A percentile compares a stretch with the other conserved stretches of the same genome.
These are phyloP conservation scores for Neolentinus lepideus DNA, from an alignment of 1,284 basidiomycete species.

Conservation along the genomic window DNA sequence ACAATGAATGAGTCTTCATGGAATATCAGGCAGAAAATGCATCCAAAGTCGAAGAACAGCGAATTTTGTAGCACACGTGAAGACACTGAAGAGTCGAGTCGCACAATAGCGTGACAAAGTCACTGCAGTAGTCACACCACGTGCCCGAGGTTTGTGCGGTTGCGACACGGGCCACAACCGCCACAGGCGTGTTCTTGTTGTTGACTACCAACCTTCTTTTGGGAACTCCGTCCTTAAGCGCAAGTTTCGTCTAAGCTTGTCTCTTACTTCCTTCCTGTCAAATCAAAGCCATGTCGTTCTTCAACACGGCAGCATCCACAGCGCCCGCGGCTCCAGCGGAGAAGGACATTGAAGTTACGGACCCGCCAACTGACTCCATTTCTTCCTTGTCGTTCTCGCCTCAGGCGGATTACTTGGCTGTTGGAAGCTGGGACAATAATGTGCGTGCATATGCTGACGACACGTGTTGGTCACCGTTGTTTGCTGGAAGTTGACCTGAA, in stretches of 20 bases:
- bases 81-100: no score
- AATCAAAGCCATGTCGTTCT: conserved; percentile 33
- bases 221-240: background rate
- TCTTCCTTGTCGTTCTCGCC: conserved; percentile 63
- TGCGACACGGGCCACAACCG: background rate
- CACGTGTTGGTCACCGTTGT: background rate
- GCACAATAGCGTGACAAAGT: no score
- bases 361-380: conserved; percentile 71
- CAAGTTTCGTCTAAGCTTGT: background rate
- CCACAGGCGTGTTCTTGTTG: background rate
- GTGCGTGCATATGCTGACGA: conserved; percentile 20
- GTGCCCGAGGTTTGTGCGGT: background rate
- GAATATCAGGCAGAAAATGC: no score
- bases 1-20: no score
- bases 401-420: conserved; percentile 64
- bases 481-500: background rate
- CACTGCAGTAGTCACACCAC: background rate
- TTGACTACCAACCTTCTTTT: no score
- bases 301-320: conserved; percentile 22
- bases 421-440: conserved; percentile 71
- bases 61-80: no score
- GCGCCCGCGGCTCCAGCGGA: conserved; percentile 25
- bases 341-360: conserved; percentile 70
- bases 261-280: background rate
- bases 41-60: no score